Conservation (phyloP, 139 green algal genomes). For the Coccomyxa sp. region DNA sequence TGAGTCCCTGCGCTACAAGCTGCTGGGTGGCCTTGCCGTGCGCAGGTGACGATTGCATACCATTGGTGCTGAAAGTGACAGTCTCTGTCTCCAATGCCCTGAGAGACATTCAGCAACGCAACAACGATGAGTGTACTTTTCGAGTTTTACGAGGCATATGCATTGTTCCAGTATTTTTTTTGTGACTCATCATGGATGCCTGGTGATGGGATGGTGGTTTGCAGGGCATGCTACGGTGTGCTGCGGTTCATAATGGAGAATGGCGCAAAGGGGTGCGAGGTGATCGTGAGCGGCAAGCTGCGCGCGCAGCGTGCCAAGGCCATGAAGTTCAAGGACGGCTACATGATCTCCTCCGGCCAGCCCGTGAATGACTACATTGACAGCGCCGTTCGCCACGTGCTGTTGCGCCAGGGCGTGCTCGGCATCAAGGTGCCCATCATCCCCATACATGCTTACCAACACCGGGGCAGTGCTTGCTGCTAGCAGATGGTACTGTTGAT, state of each 20-base stretch:
- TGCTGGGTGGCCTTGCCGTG: constrained; percentile 96
- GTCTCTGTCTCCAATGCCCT: too few relatives aligned
- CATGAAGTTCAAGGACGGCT: constrained; percentile 99
- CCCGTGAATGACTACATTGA: constrained; percentile 93
- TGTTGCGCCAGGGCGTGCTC: constrained; percentile 96
- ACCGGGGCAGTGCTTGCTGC: too few relatives aligned
- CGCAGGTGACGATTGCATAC: constrained; percentile 33
- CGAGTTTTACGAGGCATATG: too few relatives aligned
- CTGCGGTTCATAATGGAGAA: constrained; percentile 99
- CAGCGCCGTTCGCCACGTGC: constrained; percentile 89
- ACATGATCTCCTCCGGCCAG: constrained; percentile 91
- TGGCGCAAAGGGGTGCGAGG: constrained; percentile 98
- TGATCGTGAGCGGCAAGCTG: constrained; percentile 98
- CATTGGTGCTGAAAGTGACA: background rate
- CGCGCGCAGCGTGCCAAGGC: constrained; percentile 94
- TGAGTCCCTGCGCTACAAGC: constrained; percentile 99
- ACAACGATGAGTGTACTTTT: too few relatives aligned
- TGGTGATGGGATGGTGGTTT: background rate
- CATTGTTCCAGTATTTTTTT: too few relatives aligned
- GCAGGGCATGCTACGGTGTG: constrained; percentile 98
- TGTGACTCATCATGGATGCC: too few relatives aligned
- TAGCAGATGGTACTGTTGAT: too few relatives aligned
- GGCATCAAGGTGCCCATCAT: constrained; percentile 81
- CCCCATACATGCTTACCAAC: too few relatives aligned
- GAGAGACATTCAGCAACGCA: too few relatives aligned